Conservation (phyloP, 2,329 filamentous ascomycete genomes). For the Neophaeococcomyces aloes region DNA sequence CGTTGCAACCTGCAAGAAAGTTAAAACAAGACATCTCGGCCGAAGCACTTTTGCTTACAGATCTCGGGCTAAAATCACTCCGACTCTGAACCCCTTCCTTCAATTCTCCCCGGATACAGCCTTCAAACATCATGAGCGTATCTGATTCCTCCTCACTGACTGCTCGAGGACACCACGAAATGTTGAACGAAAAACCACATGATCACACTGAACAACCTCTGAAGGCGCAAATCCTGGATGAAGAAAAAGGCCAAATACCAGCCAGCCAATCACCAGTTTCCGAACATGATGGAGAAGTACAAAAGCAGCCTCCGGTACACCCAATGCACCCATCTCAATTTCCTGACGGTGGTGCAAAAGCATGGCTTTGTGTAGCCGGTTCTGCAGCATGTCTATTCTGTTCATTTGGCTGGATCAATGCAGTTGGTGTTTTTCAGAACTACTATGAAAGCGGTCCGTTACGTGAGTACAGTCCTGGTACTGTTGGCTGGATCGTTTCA, state of each 20-base stretch:
- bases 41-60: too few species aligned
- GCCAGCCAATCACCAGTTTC: neutral
- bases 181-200: neutral
- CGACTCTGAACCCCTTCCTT: too few species aligned
- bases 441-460: slow-evolving; percentile 47
- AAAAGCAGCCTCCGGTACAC: slow-evolving; percentile 8
- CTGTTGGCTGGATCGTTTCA: slow-evolving; percentile 53
- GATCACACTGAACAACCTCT: neutral
- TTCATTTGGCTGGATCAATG: slow-evolving; percentile 36
- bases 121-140: too few species aligned
- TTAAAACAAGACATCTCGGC: too few species aligned
- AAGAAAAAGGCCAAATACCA: neutral
- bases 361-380: slow-evolving; percentile 48
- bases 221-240: neutral
- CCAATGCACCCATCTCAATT: slow-evolving; percentile 18
- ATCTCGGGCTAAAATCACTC: too few species aligned
- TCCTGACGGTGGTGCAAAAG: slow-evolving; percentile 48
- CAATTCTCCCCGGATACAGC: too few species aligned
- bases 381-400: slow-evolving; percentile 39
- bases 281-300: slow-evolving; percentile 3
- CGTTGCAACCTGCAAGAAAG: too few species aligned
- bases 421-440: slow-evolving; percentile 46
- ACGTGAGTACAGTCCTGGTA: slow-evolving; percentile 40
- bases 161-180: too few species aligned
- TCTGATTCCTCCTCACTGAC: too few species aligned